Evolutionary conservation across 2,329 filamentous ascomycete genomes (phyloP).

Genomic region (Calonectria henricotiae): DNA sequence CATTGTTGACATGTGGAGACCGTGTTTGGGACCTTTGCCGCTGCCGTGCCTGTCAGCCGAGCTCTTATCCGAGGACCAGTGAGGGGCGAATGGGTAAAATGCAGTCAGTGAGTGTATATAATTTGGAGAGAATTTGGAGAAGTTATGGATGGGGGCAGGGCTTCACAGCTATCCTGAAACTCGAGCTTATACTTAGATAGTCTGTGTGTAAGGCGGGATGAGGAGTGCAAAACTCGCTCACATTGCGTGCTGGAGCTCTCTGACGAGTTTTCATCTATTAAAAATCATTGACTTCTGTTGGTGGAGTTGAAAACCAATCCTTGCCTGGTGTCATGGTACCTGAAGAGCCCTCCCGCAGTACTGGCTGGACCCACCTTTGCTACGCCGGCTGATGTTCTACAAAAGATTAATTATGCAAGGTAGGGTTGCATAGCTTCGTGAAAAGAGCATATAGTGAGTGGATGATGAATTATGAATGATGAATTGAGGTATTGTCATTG

Average conservation of each 20-base stretch:
- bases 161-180: background rate
- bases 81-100: conserved; percentile 7
- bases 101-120: background rate
- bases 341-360: background rate
- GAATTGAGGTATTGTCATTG: background rate
- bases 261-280: conserved; percentile 25
- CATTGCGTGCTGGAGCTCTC: background rate
- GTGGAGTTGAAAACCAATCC: conserved; percentile 31
- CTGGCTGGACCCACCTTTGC: conserved; percentile 1
- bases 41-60: conserved; percentile 42
- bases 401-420: no score
- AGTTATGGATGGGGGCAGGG: background rate
- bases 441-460: background rate
- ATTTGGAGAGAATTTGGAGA: background rate
- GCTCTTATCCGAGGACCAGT: conserved; percentile 28
- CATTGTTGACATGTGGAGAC: conserved; percentile 28
- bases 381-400: background rate
- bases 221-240: conserved; percentile 1
- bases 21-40: conserved; percentile 34
- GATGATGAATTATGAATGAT: background rate
- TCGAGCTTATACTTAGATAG: background rate
- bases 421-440: background rate
- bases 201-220: background rate
- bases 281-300: conserved; percentile 31
- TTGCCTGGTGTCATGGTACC: conserved; percentile 1